phyloP scores from a whole-genome alignment of 1,284 basidiomycete species.

The Irpex lacteus region DNA sequence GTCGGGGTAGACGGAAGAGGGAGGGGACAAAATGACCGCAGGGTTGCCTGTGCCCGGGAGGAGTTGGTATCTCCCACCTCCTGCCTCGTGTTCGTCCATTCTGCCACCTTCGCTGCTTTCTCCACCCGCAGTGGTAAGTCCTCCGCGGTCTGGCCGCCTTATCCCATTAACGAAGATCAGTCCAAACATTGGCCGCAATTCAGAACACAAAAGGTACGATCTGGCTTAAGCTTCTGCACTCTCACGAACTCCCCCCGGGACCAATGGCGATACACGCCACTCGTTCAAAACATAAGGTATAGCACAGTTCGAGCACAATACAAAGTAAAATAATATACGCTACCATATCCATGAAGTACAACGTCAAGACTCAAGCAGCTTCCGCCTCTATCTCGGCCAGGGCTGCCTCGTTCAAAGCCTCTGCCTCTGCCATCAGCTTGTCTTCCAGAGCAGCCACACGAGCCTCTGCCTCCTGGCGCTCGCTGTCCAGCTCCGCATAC shows the following conservation, averaged over 20 bases:
- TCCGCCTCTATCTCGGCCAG: conserved; percentile 55
- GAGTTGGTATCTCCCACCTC: neutral
- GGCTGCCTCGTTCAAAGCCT: conserved; percentile 75
- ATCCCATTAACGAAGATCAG: neutral
- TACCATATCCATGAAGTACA: conserved; percentile 9
- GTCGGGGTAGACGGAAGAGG: neutral
- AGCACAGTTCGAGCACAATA: neutral
- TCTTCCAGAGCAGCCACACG: conserved; percentile 69
- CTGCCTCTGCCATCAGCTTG: conserved; percentile 77
- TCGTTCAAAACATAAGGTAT: neutral
- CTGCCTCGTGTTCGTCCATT: neutral
- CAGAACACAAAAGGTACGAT: neutral
- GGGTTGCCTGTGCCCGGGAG: neutral
- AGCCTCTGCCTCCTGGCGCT: conserved; percentile 63
- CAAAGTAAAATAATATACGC: conserved; percentile 6
- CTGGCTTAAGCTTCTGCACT: neutral
- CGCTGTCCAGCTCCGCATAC: conserved; percentile 80
- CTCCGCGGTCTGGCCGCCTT: neutral
- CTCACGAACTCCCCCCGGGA: neutral
- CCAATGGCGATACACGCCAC: neutral
- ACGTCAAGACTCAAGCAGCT: neutral
- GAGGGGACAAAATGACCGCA: neutral
- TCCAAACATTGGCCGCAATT: neutral
- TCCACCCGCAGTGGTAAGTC: neutral
- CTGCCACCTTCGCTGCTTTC: neutral